Percentiles rank a stretch among this genome's conserved stretches.
Conservation (phyloP, 768 basidiomycete genomes). For the Suillus alpinus region DNA sequence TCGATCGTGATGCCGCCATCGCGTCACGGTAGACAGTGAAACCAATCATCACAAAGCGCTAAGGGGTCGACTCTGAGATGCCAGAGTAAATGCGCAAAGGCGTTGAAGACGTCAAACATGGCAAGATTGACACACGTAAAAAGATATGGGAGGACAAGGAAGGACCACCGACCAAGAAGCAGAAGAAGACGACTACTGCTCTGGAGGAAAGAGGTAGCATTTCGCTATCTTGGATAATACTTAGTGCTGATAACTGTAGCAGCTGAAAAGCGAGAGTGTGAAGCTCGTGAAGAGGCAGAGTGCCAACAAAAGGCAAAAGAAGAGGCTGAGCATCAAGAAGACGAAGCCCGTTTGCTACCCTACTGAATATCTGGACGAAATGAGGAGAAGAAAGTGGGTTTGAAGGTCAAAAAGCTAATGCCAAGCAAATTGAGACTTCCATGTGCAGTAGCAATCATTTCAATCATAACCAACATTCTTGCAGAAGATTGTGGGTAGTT, state of each 20-base stretch:
- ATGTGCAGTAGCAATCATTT: too few relatives aligned
- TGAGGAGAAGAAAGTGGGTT: conserved; percentile 80
- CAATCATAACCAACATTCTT: too few relatives aligned
- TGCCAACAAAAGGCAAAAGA: conserved; percentile 62
- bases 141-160: conserved; percentile 89
- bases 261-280: conserved; percentile 66
- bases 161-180: conserved; percentile 76
- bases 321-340: conserved; percentile 75
- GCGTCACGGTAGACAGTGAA: conserved; percentile 98
- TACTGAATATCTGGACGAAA: conserved; percentile 88
- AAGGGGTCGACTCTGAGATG: conserved; percentile 84
- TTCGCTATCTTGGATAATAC: conserved; percentile 1
- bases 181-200: conserved; percentile 71
- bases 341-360: conserved; percentile 91
- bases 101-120: conserved; percentile 78
- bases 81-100: conserved; percentile 78
- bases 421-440: conserved; percentile 63
- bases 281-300: conserved; percentile 68
- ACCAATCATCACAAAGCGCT: conserved; percentile 74
- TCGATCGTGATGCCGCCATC: conserved; percentile 87
- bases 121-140: conserved; percentile 90
- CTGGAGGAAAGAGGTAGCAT: conserved; percentile 71
- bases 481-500: too few relatives aligned
- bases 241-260: conserved; percentile 13
- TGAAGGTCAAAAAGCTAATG: conserved; percentile 62